These are phyloP conservation scores for Mucor irregularis DNA, from an alignment of 371 early-diverging fungal genomes.

Conservation along the genomic window DNA sequence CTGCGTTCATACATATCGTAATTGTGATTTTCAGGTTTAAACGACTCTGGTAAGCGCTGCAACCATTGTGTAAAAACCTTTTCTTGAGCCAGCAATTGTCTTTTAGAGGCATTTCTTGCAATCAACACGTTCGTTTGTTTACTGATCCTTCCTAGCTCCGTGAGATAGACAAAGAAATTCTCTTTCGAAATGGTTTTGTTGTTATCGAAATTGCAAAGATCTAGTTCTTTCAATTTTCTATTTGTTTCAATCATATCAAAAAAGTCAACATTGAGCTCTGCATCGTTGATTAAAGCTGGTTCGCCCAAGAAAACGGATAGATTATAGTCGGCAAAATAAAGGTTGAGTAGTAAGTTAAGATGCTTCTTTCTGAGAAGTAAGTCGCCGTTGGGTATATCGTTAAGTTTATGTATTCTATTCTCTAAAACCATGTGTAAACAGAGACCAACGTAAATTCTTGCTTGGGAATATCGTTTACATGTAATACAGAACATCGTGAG, in stretches of 20 bases:
- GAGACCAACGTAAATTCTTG: conserved; percentile 34
- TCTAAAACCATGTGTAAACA: conserved; percentile 28
- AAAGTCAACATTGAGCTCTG: conserved; percentile 32
- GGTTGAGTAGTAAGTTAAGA: conserved; percentile 24
- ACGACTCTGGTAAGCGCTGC: conserved; percentile 7
- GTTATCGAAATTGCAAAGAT: conserved; percentile 19
- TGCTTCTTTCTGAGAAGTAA: conserved; percentile 19
- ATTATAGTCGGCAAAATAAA: conserved; percentile 31
- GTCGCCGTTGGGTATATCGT: conserved; percentile 18
- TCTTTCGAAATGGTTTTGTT: conserved; percentile 44
- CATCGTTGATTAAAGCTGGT: conserved; percentile 16
- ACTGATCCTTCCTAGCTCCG: conserved; percentile 26
- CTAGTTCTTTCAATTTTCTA: conserved; percentile 6
- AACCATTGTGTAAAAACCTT: conserved; percentile 13
- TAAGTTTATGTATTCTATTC: conserved; percentile 14
- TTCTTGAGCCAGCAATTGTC: conserved; percentile 21
- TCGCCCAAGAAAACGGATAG: conserved; percentile 22
- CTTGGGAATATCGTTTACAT: conserved; percentile 31
- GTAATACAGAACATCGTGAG: conserved; percentile 31
- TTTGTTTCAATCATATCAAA: conserved; percentile 26
- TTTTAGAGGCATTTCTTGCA: conserved; percentile 5
- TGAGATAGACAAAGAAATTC: conserved; percentile 35
- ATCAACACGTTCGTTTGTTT: conserved; percentile 11
- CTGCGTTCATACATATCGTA: not conserved
- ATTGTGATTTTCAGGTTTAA: conserved; percentile 3